phyloP scores from a whole-genome alignment of 2,329 filamentous ascomycete species.

The Fusarium coffeatum region DNA sequence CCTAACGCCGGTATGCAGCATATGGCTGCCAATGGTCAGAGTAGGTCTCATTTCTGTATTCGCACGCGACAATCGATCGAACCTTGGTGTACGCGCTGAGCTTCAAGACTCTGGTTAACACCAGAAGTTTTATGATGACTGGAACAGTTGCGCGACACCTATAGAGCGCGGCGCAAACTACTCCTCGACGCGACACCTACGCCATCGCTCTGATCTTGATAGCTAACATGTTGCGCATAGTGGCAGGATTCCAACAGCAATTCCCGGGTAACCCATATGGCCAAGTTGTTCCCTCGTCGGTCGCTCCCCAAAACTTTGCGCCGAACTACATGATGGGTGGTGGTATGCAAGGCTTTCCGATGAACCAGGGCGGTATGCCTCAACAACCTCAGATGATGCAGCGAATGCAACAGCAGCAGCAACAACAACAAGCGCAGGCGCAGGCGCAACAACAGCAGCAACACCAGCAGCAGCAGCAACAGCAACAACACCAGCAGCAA shows the following conservation, averaged over 20 bases:
- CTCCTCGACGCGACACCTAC: constrained; percentile 25
- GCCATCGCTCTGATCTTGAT: constrained; percentile 2
- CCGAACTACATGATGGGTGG: constrained; percentile 63
- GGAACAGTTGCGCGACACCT: background rate
- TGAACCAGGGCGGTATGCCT: constrained; percentile 64
- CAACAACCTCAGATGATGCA: constrained; percentile 54
- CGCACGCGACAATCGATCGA: constrained; percentile 30
- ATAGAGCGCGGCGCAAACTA: constrained; percentile 32
- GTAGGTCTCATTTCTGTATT: constrained; percentile 58
- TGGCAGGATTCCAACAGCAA: constrained; percentile 69
- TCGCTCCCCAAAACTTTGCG: constrained; percentile 64
- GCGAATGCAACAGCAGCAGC: constrained; percentile 37
- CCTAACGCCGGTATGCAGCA: constrained; percentile 69
- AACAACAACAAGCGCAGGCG: constrained; percentile 51
- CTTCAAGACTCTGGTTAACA: background rate
- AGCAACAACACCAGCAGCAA: constrained; percentile 51
- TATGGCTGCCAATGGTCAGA: constrained; percentile 70
- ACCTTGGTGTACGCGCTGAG: constrained; percentile 6
- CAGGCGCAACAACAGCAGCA: constrained; percentile 54
- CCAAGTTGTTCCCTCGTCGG: constrained; percentile 61
- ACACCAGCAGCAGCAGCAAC: constrained; percentile 52
- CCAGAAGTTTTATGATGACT: background rate
- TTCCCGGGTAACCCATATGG: constrained; percentile 69
- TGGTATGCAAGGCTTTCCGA: constrained; percentile 66
- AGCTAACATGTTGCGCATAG: constrained; percentile 50